Conservation (phyloP, 495 filamentous ascomycete genomes). For the Corynascus novoguineensis region DNA sequence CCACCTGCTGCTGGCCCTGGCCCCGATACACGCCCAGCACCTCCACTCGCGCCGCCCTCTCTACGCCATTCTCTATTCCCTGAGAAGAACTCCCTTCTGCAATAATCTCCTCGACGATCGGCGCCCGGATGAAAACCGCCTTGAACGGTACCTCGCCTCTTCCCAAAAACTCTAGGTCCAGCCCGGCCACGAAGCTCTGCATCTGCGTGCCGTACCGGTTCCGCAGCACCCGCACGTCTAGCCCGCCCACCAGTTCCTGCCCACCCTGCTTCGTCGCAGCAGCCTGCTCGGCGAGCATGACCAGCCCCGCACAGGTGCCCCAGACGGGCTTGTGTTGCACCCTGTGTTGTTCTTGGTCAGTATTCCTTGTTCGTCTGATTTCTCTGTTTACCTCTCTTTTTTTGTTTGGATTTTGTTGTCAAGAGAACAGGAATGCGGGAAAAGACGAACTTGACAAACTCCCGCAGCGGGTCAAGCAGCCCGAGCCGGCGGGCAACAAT, state of each 20-base stretch:
- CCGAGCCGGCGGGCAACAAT: slow-evolving; percentile 76
- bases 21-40: slow-evolving; percentile 45
- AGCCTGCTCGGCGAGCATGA: slow-evolving; percentile 82
- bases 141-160: slow-evolving; percentile 50
- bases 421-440: background rate
- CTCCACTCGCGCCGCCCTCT: slow-evolving; percentile 46
- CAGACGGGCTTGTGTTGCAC: slow-evolving; percentile 77
- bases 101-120: slow-evolving; percentile 82
- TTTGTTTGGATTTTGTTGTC: background rate
- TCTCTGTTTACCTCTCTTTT: too few relatives aligned
- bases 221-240: slow-evolving; percentile 86
- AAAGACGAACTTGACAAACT: slow-evolving; percentile 82
- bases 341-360: slow-evolving; percentile 21
- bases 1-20: background rate
- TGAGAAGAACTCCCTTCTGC: slow-evolving; percentile 27
- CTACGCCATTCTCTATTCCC: slow-evolving; percentile 33
- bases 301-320: slow-evolving; percentile 95
- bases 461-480: slow-evolving; percentile 74
- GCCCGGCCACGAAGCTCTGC: slow-evolving; percentile 80
- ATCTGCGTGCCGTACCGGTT: slow-evolving; percentile 94
- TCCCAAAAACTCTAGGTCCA: slow-evolving; percentile 69
- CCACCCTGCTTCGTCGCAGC: slow-evolving; percentile 85
- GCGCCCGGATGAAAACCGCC: slow-evolving; percentile 89
- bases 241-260: slow-evolving; percentile 87
- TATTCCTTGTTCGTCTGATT: background rate